Conservation (phyloP, 2,329 filamentous ascomycete species). For the Phoma herbarum region DNA sequence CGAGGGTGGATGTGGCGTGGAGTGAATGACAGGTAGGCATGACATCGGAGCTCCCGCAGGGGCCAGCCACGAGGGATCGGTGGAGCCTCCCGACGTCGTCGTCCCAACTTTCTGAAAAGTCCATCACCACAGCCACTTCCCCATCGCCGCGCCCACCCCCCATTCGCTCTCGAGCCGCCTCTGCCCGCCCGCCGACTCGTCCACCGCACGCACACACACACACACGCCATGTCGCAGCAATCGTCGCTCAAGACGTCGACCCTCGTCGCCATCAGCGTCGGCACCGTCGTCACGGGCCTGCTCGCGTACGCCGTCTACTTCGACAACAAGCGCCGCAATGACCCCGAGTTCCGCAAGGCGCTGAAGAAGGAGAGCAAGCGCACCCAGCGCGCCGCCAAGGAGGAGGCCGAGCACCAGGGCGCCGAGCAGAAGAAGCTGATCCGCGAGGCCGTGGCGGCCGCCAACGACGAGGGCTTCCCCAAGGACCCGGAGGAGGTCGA, state of each 20-base stretch:
- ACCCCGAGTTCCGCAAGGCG: conserved; percentile 68
- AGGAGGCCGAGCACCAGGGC: conserved; percentile 71
- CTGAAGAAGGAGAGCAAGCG: conserved; percentile 79
- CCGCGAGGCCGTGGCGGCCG: conserved; percentile 77
- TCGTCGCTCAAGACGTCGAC: conserved; percentile 64
- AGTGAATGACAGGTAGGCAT: not conserved
- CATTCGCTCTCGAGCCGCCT: conserved; percentile 15
- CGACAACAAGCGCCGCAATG: conserved; percentile 70
- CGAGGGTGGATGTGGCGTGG: not conserved
- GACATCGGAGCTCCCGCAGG: conserved; percentile 14
- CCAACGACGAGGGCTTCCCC: conserved; percentile 92
- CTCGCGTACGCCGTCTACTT: conserved; percentile 73
- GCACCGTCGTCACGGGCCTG: conserved; percentile 66
- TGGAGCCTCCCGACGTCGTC: not conserved
- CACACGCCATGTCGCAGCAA: conserved; percentile 37
- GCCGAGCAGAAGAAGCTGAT: conserved; percentile 77
- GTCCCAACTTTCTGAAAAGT: not conserved
- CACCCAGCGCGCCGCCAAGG: conserved; percentile 75
- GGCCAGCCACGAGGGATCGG: not conserved
- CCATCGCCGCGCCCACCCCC: conserved; percentile 1
- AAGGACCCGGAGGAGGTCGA: conserved; percentile 91
- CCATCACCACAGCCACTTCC: not conserved
- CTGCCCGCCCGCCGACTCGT: conserved; percentile 8
- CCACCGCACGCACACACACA: conserved; percentile 17
- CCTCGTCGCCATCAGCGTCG: conserved; percentile 65